phyloP scores from a whole-genome alignment of 2,329 filamentous ascomycete genomes.

The Parasarocladium wereldwijsianum region DNA sequence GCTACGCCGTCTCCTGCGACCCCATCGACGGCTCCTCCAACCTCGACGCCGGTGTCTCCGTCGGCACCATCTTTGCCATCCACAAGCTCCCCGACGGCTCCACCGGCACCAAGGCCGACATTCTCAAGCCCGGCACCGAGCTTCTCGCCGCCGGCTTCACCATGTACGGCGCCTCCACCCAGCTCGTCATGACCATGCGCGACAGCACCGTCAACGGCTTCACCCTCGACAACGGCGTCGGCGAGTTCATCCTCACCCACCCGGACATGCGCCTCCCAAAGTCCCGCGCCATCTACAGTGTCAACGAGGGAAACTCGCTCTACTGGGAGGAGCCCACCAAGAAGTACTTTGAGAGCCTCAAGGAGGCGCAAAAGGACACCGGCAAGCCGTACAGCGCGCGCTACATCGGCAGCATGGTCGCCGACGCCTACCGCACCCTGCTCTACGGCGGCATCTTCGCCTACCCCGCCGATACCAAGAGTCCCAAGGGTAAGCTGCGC shows the following conservation, averaged over 20 bases:
- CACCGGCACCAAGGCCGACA: slow-evolving; percentile 64
- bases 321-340: slow-evolving; percentile 90
- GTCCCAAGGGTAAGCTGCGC: slow-evolving; percentile 90
- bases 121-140: slow-evolving; percentile 80
- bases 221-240: slow-evolving; percentile 89
- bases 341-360: slow-evolving; percentile 79
- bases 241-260: slow-evolving; percentile 97
- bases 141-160: slow-evolving; percentile 95
- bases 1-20: slow-evolving; percentile 92
- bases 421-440: slow-evolving; percentile 90
- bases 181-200: slow-evolving; percentile 95
- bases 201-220: slow-evolving; percentile 89
- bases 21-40: slow-evolving; percentile 98
- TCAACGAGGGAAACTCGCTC: slow-evolving; percentile 95
- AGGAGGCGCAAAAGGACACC: slow-evolving; percentile 53
- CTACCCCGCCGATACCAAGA: slow-evolving; percentile 96
- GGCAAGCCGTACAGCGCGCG: slow-evolving; percentile 87
- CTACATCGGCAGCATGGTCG: slow-evolving; percentile 98
- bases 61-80: slow-evolving; percentile 92
- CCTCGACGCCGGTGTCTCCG: slow-evolving; percentile 91
- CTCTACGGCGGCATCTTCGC: slow-evolving; percentile 95
- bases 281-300: slow-evolving; percentile 78
- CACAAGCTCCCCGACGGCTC: slow-evolving; percentile 75
- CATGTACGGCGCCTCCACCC: slow-evolving; percentile 96
- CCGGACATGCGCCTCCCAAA: slow-evolving; percentile 82